Evolutionary conservation across 83 land plant species (phyloP), one percentile per base, ranked within the genome.

Genomic region (Larix sibirica): DNA sequence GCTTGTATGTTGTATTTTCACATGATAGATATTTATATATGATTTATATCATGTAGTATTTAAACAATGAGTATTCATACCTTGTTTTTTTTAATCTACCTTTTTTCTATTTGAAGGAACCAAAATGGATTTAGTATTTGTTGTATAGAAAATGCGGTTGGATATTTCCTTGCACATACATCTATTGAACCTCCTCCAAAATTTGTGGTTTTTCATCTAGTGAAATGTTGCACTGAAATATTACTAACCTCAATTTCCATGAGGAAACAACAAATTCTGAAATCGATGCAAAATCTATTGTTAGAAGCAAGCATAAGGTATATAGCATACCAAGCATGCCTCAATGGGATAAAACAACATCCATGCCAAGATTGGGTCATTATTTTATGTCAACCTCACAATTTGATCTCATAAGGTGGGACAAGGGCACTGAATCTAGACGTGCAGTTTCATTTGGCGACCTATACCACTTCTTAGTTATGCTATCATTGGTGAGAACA

Each of bases 341-440:
- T 81, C 88, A 89, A 76, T 89, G 89, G 89, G 94, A 92, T 38
- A 71, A 86, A 80, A 24, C 92, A 28, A 77, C 89, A 71, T 83
- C 94, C 78, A 81, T 87, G 26, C 84, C 94, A 56, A 91, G 75
- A 82, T 80, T 87, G 54, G 84, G 63, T 73, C 77, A 68, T 79
- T 89, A 50, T 83, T 90, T 83, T 90, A 69, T 86, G 47, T 86
- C 96, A 63, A 98, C 98, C 24, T 92, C 99, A 54, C 85, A 98
- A 81, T 94, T 98, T 85, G 97, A 98, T 74, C 86, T 95, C 67
- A 89, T 98, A 59, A 96, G 98, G 99, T 96, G 97, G 99, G 98
- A 98, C 83, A 96, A 89, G 78, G 98, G 96, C 42, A 85, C 85
- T 82, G 98, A 98, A 62, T 24, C 86, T 16, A 90, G 93, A 47